Base-by-base conservation (phyloP, 2,329 filamentous ascomycete species). In the Fusarium mexicanum region DNA sequence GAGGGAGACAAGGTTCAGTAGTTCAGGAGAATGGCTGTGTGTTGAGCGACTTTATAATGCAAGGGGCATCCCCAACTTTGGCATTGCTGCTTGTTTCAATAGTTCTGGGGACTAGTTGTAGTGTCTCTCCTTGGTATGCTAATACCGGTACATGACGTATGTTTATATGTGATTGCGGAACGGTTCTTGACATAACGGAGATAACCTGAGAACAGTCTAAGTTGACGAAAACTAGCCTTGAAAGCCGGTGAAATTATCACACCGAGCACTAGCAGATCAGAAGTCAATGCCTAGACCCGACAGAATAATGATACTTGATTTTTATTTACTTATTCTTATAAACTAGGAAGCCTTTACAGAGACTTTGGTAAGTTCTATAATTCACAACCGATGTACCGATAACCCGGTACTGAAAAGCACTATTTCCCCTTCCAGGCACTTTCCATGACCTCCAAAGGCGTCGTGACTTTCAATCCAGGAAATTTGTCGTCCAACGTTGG, bases 371-470 rank as follows among this genome's bases (percentile, higher is more conserved):
- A 24, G 8, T 16, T 24, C 16, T 18, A 14, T 7, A 24, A 5
- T 7, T 20, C 31, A 10, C 2, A 20, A 24, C 29, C 20, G 1
- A 22, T 22, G 10, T 18, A 11, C 16, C 5, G 7, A 24, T 20
- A 4, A 16, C 8, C 16, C 8, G 2, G 17, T 18, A 17, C 24
- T 29, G 13, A n/a, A 38, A 6, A 9, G 8, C 35, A 17, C 29
- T 43, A 71, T 44, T 54, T 58, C 1, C 41, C 61, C 17, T 61
- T 69, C 72, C 76, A 77, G n/a, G 63, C 59, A 40, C 40, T 20
- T 33, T 73, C 61, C 74, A 78, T 78, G 6, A 78, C 76, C 33
- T 75, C 70, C 12, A 9, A 43, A 8, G 67, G 31, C 10, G 65
- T 72, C 6, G 68, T 73, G 1, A 67, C 26, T 8, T 61, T 70